Evolutionary conservation across 139 green algal genomes (phyloP).

Genomic region (Eudorina sp.): DNA sequence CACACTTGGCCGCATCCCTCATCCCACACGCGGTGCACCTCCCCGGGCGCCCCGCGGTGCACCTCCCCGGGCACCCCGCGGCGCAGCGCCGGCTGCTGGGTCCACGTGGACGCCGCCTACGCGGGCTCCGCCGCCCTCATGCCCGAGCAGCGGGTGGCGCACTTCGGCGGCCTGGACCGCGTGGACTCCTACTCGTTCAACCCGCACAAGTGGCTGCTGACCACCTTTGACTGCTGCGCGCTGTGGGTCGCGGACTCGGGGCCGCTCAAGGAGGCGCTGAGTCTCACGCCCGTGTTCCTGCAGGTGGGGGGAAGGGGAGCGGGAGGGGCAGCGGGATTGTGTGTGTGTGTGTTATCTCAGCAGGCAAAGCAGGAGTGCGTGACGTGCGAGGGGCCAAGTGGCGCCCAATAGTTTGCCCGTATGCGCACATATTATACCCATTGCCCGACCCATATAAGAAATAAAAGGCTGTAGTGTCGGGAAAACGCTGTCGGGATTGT

Average conservation of each 20-base stretch:
- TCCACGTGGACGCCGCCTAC: conserved; percentile 91
- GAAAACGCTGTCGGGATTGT: not conserved
- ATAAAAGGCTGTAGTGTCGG: no score
- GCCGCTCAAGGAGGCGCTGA: conserved; percentile 75
- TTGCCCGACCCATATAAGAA: no score
- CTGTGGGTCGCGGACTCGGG: conserved; percentile 79
- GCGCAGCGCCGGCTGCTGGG: conserved; percentile 69
- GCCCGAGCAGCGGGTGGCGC: conserved; percentile 70
- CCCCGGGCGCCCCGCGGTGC: no score
- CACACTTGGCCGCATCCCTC: no score
- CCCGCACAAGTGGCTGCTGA: conserved; percentile 88
- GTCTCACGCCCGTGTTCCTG: conserved; percentile 83
- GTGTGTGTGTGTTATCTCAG: no score
- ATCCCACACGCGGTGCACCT: no score
- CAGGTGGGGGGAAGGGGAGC: not conserved
- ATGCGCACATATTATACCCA: no score
- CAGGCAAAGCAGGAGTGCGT: no score
- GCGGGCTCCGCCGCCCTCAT: conserved; percentile 75
- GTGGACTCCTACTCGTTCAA: conserved; percentile 82
- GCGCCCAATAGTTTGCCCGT: no score
- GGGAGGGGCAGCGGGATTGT: not conserved
- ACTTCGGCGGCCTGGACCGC: conserved; percentile 60
- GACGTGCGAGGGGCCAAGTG: no score
- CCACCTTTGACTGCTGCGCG: conserved; percentile 87
- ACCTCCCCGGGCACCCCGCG: no score